Conservation (phyloP, 148 eudicot species). For the Cornus controversa region DNA sequence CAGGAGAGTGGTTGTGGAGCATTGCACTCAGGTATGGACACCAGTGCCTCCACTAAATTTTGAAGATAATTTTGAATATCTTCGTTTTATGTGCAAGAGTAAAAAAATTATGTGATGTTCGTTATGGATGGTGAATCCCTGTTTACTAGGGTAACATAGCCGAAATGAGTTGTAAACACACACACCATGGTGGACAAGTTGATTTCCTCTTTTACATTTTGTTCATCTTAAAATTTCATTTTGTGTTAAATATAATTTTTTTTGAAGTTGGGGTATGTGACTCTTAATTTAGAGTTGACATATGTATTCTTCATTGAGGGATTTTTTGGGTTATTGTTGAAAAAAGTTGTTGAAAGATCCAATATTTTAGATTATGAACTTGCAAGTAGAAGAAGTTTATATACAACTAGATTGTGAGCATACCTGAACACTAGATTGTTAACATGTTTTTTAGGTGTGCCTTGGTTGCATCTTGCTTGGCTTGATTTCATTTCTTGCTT, state of each 20-base stretch:
- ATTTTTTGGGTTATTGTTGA: neutral
- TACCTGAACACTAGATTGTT: too few relatives aligned
- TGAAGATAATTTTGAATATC: neutral
- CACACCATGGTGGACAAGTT: neutral
- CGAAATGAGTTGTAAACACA: neutral
- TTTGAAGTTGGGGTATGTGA: neutral
- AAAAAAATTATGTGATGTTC: neutral
- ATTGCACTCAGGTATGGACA: neutral
- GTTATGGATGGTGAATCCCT: neutral
- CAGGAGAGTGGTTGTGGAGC: neutral
- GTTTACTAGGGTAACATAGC: neutral
- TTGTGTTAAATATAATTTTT: neutral
- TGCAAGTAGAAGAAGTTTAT: too few relatives aligned
- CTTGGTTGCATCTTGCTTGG: too few relatives aligned
- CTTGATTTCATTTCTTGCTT: neutral
- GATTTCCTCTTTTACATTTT: neutral
- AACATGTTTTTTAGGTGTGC: neutral
- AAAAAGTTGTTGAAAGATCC: neutral
- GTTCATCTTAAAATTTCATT: neutral
- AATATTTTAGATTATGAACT: neutral
- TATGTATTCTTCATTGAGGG: neutral
- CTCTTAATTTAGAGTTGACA: neutral
- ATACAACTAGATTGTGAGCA: too few relatives aligned
- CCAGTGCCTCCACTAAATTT: neutral
- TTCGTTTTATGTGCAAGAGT: neutral